Evolutionary conservation across 2,329 filamentous ascomycete species (phyloP).

Genomic region (Akanthomyces muscarius): DNA sequence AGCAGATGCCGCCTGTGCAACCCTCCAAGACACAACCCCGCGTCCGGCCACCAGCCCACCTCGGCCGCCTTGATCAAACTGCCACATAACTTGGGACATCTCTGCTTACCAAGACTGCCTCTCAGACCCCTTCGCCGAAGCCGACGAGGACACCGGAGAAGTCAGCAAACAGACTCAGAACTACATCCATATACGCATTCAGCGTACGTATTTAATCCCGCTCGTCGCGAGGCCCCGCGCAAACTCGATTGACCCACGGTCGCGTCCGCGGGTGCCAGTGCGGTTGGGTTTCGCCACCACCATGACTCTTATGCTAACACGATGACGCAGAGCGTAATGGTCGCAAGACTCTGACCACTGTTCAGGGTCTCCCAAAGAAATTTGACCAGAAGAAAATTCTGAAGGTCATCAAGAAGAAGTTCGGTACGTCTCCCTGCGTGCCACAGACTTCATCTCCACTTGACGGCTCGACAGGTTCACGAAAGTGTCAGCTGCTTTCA

Average conservation of each 20-base stretch:
- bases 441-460: not conserved
- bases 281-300: not conserved
- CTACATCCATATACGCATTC: conserved; percentile 99
- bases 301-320: conserved; percentile 36
- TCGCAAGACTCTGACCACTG: conserved; percentile 99
- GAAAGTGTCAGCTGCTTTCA: not conserved
- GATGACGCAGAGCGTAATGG: conserved; percentile 86
- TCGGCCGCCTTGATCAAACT: not conserved
- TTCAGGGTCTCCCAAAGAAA: conserved; percentile 97
- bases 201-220: conserved; percentile 64
- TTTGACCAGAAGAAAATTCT: conserved; percentile 99
- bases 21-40: conserved; percentile 6
- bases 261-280: not conserved
- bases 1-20: not conserved
- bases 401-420: conserved; percentile 99
- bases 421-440: conserved; percentile 56
- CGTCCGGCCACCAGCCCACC: conserved; percentile 8
- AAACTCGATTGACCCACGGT: not conserved
- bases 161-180: conserved; percentile 93
- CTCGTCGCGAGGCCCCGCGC: conserved; percentile 10
- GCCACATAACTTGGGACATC: conserved; percentile 2
- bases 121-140: conserved; percentile 99
- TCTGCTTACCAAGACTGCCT: conserved; percentile 25
- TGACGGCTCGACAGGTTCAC: not conserved
- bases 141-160: conserved; percentile 98